A percentile compares a stretch with the other conserved stretches of the same genome.
Evolutionary conservation across 495 filamentous ascomycete genomes (phyloP).

Genomic region (Penicillium mononematosum): DNA sequence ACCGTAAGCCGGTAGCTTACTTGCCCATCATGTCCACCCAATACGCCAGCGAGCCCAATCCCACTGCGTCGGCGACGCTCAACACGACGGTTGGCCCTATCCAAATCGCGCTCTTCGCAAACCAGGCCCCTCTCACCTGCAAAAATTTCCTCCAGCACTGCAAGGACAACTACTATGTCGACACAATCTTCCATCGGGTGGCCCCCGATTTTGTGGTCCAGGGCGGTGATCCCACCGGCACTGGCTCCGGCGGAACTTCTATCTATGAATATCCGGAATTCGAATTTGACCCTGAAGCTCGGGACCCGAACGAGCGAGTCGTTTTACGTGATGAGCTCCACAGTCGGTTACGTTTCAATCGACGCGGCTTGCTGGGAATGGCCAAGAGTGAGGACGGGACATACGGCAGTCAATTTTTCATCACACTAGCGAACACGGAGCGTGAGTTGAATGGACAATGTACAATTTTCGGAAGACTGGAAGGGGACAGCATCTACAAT

Average conservation of each 20-base stretch:
- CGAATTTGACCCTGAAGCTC: slow-evolving; percentile 63
- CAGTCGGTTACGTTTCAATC: slow-evolving; percentile 86
- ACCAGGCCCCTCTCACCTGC: slow-evolving; percentile 84
- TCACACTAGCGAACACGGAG: slow-evolving; percentile 77
- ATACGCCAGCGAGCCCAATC: slow-evolving; percentile 92
- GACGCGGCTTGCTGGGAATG: slow-evolving; percentile 86
- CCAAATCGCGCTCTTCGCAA: slow-evolving; percentile 87
- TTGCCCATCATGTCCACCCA: slow-evolving; percentile 69
- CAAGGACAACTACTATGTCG: slow-evolving; percentile 90
- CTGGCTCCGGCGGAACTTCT: slow-evolving; percentile 84
- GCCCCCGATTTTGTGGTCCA: slow-evolving; percentile 91
- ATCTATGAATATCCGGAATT: slow-evolving; percentile 87
- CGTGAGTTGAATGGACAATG: slow-evolving; percentile 86
- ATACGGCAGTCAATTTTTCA: slow-evolving; percentile 95
- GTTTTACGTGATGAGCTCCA: slow-evolving; percentile 89
- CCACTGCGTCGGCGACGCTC: slow-evolving; percentile 85
- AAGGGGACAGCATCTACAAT: slow-evolving; percentile 94
- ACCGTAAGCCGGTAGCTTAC: slow-evolving; percentile 3
- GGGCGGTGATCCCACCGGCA: slow-evolving; percentile 91
- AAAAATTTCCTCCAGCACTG: slow-evolving; percentile 96
- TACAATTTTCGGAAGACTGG: slow-evolving; percentile 89
- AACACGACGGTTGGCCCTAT: slow-evolving; percentile 88
- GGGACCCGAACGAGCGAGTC: slow-evolving; percentile 54
- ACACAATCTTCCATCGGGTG: slow-evolving; percentile 90
- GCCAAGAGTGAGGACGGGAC: slow-evolving; percentile 70